Base-by-base conservation (phyloP, 805 yeast species). In the Yueomyces sp. region DNA sequence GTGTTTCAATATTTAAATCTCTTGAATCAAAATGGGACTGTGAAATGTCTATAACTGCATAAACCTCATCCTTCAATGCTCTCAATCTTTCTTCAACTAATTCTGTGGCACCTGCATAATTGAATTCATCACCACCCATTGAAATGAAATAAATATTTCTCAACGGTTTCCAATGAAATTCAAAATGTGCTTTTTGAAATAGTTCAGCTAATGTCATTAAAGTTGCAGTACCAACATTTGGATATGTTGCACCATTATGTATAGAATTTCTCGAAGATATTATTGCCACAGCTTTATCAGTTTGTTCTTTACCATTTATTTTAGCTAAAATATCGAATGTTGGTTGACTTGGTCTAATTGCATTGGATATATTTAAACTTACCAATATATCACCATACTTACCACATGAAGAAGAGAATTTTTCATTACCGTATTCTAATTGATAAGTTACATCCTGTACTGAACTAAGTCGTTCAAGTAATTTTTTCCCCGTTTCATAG, bases 131-230 rank as follows among this genome's bases (percentile, higher is more conserved):
- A 1, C 83, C 95, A 52, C 87, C 94, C 64, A 82, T 84, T 0
- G 94, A 84, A 0, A 77, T 77, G 63, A 88, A 86, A 53, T 79
- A 79, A n/a, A 88, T 79, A 2, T 87, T 69, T 57, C 96, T 72
- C 30, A 85, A 58, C 0, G 96, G 96, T 39, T 67, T 66, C 96
- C 96, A 88, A 45, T 77, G 74, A 51, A 70, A 72, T 36, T 76
- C 66, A 42, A 73, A 67, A 45, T 73, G 76, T 57, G 86, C 62
- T 28, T 74, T 66, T n/a, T 85, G 75, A 42, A 87, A 74, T 0
- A 82, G 58, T 44, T 80, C 73, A 4, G 82, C 75, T 46, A 87
- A 61, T 51, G 85, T 87, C 29, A 87, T 59, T 44, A 88, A 55
- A 1, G 80, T 67, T 0, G 80, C 76, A 2, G 88, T 79, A 0